Evolutionary conservation across 2,329 filamentous ascomycete species (phyloP).

Genomic region (Xylariaceae sp.): DNA sequence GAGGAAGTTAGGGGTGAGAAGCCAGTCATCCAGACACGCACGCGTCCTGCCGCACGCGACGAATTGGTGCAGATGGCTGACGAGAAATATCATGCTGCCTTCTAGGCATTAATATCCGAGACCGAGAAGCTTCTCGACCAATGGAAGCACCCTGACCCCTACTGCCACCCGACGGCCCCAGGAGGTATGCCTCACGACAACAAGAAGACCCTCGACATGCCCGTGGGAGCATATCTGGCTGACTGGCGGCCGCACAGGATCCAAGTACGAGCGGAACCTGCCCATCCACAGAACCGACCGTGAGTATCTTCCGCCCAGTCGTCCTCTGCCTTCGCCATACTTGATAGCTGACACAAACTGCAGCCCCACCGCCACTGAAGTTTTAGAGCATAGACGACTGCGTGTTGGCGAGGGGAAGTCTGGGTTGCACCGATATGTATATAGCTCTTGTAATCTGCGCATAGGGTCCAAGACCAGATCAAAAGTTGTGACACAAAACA

Average conservation of each 20-base stretch:
- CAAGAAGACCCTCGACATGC: too few relatives aligned
- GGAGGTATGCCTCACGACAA: constrained; percentile 79
- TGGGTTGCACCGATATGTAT: constrained; percentile 22
- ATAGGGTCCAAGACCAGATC: not conserved
- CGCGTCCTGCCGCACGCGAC: constrained; percentile 3
- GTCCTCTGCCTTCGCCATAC: not conserved
- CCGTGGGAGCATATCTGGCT: not conserved
- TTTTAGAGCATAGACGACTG: constrained; percentile 25
- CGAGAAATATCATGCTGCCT: constrained; percentile 6
- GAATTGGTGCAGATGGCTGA: constrained; percentile 4
- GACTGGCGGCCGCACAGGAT: constrained; percentile 48
- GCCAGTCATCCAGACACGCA: not conserved
- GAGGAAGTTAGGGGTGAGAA: constrained; percentile 74
- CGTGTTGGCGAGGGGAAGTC: constrained; percentile 1
- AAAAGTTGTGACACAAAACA: too few relatives aligned
- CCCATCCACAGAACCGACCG: constrained; percentile 72
- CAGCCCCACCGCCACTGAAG: constrained; percentile 45
- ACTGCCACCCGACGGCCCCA: constrained; percentile 79
- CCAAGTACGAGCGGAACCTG: constrained; percentile 93
- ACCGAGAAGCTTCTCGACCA: constrained; percentile 81
- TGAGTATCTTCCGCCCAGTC: constrained; percentile 42
- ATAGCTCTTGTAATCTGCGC: constrained; percentile 23
- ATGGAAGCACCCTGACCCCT: constrained; percentile 98
- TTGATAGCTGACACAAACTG: constrained; percentile 11
- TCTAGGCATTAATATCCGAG: constrained; percentile 78